Base-by-base conservation (phyloP, 305 asterid genomes). In the Solanum hybrid region DNA sequence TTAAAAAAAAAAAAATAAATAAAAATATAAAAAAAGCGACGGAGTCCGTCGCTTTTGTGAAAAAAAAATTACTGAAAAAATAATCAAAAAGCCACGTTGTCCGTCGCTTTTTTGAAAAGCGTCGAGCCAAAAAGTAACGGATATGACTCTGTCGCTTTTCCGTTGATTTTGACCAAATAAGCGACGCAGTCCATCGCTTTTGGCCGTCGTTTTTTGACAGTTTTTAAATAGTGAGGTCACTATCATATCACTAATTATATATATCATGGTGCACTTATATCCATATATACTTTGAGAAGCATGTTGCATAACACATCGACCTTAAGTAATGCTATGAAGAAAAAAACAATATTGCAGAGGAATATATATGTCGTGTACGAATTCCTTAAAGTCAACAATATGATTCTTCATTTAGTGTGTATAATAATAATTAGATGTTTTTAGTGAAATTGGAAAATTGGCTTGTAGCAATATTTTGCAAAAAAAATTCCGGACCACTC, bases 151-250 rank as follows among this genome's bases (percentile, higher is more conserved):
- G 17, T 42, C 6, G 6, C 13, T 42, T 42, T 42, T 42, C 40
- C 56, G 60, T 45, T 0, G 19, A 45, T 45, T 45, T 45, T 45
- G 60, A 14, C 60, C 60, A 45, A 45, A 45, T 0, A 45, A 45
- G 0, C 2, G 3, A 5, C 3, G 0, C 60, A 45, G 0, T 45
- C 60, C 3, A 1, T 37, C 42, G 0, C 40, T 37, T 37, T 37
- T 37, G 42, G 0, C 40, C 40, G 4, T 45, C 7, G 0, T 45
- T 45, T 5, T 45, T 45, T 45, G 64, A 45, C 8, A 14, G 8
- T 45, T 45, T 45, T 45, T 45, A 0, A 45, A 14, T 45, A 45
- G 3, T 45, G 0, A 45, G 73, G 0, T 66, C 73, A 9, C 13
- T 66, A 22, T 66, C 14, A n/a, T 66, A 22, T 66, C 73, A 66